phyloP scores from a whole-genome alignment of 352 stramenopile genomes.

The Globisporangium cylindrosporum region DNA sequence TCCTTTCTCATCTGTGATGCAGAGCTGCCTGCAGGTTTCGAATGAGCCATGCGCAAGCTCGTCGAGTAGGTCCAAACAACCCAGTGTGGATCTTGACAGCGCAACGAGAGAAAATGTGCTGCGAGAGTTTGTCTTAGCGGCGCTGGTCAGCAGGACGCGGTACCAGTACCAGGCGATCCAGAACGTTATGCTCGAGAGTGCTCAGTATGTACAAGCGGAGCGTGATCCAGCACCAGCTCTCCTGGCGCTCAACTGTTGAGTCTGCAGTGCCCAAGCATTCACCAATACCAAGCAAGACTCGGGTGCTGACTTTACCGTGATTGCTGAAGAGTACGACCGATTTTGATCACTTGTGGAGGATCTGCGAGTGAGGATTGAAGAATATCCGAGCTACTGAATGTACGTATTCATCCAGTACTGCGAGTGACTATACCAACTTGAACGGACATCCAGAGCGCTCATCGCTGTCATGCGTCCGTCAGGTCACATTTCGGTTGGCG shows the following conservation, averaged over 20 bases:
- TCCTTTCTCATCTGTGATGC: neutral
- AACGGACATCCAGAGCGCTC: neutral
- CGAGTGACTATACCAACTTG: neutral
- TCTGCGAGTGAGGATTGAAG: neutral
- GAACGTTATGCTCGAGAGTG: neutral
- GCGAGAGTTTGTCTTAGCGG: neutral
- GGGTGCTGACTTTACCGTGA: too few species aligned
- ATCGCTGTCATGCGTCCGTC: neutral
- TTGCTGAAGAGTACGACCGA: too few species aligned
- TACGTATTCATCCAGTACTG: neutral
- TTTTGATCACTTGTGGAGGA: neutral
- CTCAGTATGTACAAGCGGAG: neutral
- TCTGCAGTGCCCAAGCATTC: neutral
- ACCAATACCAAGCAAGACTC: neutral
- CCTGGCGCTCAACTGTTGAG: neutral
- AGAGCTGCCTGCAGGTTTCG: conserved; percentile 14
- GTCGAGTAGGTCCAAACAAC: neutral
- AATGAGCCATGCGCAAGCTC: conserved; percentile 4
- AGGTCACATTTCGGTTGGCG: neutral
- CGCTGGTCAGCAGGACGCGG: neutral
- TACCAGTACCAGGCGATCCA: conserved; percentile 4
- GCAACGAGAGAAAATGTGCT: neutral
- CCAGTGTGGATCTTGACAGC: neutral
- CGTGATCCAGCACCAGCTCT: neutral
- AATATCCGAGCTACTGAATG: neutral